phyloP scores from a whole-genome alignment of 225 moss, liverwort and hornwort species.

The Climacium dendroides region DNA sequence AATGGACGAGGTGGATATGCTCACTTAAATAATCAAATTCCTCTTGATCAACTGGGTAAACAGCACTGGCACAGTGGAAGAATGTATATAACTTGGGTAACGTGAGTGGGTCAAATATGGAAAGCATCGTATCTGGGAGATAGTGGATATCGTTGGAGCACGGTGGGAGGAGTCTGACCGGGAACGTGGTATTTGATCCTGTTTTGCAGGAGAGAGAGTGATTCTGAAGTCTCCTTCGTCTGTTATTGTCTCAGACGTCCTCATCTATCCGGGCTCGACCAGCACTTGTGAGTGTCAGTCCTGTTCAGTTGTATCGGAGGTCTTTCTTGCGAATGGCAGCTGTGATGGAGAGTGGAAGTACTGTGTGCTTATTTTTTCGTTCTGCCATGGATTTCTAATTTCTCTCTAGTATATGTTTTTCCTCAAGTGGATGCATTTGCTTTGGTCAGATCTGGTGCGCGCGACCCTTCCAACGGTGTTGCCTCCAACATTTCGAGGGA shows the following conservation, averaged over 20 bases:
- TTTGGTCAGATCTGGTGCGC: conserved; percentile 64
- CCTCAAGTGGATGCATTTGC: neutral
- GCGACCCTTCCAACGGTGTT: conserved; percentile 72
- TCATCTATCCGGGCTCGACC: conserved; percentile 48
- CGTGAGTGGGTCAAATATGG: neutral
- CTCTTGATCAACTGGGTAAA: neutral
- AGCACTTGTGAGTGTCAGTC: conserved; percentile 52
- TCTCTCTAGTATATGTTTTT: neutral
- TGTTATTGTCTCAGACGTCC: conserved; percentile 44
- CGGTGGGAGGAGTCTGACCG: neutral
- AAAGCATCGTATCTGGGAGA: neutral
- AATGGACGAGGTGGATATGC: neutral
- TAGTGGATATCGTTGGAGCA: neutral
- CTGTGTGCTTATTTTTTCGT: no score
- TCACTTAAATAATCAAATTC: neutral
- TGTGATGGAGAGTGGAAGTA: neutral
- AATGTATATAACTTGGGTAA: neutral
- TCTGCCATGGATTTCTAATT: neutral
- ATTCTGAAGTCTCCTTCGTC: conserved; percentile 63
- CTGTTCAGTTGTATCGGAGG: neutral
- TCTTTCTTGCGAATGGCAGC: neutral
- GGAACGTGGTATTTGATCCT: neutral
- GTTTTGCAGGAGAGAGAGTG: conserved; percentile 37
- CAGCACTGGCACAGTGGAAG: neutral
- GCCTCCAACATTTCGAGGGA: conserved; percentile 83